These are phyloP conservation scores for Globisporangium paddicum DNA, from an alignment of 352 stramenopile genomes.

Conservation along the genomic window DNA sequence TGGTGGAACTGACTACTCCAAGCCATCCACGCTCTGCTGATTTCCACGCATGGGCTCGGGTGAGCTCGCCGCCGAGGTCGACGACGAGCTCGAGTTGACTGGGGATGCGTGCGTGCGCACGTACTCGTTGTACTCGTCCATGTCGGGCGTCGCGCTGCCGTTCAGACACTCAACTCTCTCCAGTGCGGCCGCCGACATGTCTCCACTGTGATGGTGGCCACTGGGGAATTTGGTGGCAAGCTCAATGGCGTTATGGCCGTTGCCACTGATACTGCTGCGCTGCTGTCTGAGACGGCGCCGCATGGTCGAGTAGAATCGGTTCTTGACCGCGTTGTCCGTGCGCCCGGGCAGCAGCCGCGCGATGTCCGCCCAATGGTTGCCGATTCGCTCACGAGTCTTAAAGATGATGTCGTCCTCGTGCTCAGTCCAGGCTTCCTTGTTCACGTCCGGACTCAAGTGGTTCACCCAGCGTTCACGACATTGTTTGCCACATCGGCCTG, in stretches of 20 bases:
- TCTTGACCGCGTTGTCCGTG: conserved; percentile 97
- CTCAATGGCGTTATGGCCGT: background rate
- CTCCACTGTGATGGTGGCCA: background rate
- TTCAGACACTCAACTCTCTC: too few relatives aligned
- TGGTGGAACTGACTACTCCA: background rate
- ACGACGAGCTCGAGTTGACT: background rate
- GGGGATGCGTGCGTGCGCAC: background rate
- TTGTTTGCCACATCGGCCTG: conserved; percentile 94
- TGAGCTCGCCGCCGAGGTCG: background rate
- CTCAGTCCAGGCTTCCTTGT: conserved; percentile 92
- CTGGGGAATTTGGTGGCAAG: background rate
- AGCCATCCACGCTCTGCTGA: background rate
- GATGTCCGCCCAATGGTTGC: conserved; percentile 98
- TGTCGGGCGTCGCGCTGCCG: background rate
- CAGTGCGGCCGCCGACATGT: background rate
- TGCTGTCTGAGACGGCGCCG: conserved; percentile 56
- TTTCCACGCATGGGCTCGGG: background rate
- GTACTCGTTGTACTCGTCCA: background rate
- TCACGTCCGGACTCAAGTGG: conserved; percentile 93
- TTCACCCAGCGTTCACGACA: conserved; percentile 97
- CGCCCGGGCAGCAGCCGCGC: conserved; percentile 92
- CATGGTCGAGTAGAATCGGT: conserved; percentile 89
- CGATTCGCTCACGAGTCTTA: conserved; percentile 67
- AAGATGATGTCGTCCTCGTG: conserved; percentile 91
- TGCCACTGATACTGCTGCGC: conserved; percentile 10